phyloP scores from a whole-genome alignment of 305 asterid species.

The Coffea humblotiana region DNA sequence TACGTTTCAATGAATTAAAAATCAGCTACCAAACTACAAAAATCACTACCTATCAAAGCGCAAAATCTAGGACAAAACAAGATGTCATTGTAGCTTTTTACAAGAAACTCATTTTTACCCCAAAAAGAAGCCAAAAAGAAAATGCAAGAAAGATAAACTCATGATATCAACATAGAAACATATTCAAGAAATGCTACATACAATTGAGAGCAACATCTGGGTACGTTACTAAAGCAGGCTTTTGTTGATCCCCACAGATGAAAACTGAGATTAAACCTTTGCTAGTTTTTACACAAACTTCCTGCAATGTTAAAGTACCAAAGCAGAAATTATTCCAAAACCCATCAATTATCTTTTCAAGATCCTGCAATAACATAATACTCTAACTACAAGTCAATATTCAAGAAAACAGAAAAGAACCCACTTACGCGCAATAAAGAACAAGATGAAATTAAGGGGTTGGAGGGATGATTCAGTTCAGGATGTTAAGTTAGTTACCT shows the following conservation, averaged over 20 bases:
- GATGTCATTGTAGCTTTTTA: not conserved
- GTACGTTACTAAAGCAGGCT: slow-evolving; percentile 40
- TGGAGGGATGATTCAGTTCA: not conserved
- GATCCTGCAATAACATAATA: too few relatives aligned
- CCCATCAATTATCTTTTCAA: not conserved
- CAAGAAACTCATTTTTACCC: not conserved
- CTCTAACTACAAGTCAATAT: not conserved
- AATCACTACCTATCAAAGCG: not conserved
- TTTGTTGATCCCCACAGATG: slow-evolving; percentile 33
- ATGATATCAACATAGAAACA: not conserved
- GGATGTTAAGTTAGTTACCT: slow-evolving; percentile 5
- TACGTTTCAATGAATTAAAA: not conserved
- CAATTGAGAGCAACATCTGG: slow-evolving; percentile 43
- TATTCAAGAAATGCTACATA: slow-evolving; percentile 15
- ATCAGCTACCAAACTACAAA: not conserved
- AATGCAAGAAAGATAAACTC: not conserved
- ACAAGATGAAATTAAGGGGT: not conserved
- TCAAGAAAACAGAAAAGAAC: slow-evolving; percentile 10
- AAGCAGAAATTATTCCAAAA: not conserved
- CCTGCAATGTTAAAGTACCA: slow-evolving; percentile 24
- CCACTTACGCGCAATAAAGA: not conserved
- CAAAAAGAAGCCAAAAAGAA: not conserved
- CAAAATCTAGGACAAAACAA: not conserved
- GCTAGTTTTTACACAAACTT: slow-evolving; percentile 33
- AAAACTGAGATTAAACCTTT: slow-evolving; percentile 35